Evolutionary conservation across 805 yeast species (phyloP).

Genomic region (Tetrapisispora phaffii): DNA sequence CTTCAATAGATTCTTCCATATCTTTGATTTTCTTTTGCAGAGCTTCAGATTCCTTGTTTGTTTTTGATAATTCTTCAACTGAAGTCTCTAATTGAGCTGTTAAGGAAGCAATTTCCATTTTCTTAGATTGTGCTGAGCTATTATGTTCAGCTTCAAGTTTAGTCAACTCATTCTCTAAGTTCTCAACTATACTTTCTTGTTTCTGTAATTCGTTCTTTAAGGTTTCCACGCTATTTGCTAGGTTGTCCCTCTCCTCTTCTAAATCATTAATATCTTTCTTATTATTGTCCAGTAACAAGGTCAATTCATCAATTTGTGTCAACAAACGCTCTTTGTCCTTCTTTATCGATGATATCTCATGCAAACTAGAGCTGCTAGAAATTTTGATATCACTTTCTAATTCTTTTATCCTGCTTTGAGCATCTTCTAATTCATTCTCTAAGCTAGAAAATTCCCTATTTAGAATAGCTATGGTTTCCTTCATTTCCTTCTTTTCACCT

Average conservation of each 20-base stretch:
- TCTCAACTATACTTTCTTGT: constrained; percentile 29
- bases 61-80: constrained; percentile 11
- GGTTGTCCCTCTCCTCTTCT: constrained; percentile 33
- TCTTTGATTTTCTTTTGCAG: constrained; percentile 19
- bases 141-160: constrained; percentile 9
- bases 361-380: constrained; percentile 31
- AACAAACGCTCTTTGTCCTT: constrained; percentile 15
- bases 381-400: constrained; percentile 32
- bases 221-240: constrained; percentile 21
- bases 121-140: constrained; percentile 17
- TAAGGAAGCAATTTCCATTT: constrained; percentile 22
- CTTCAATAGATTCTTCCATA: constrained; percentile 16
- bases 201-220: constrained; percentile 9
- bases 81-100: constrained; percentile 20
- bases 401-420: constrained; percentile 40
- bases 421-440: constrained; percentile 40
- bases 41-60: constrained; percentile 11
- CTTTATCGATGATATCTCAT: constrained; percentile 21
- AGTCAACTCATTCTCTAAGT: constrained; percentile 1
- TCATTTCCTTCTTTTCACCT: constrained; percentile 28
- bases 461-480: constrained; percentile 28
- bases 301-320: constrained; percentile 32
- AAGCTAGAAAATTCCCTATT: constrained; percentile 37
- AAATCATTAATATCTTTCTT: constrained; percentile 23
- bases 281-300: constrained; percentile 29